A percentile compares a stretch with the other conserved stretches of the same genome.
Conservation (phyloP, 352 stramenopile species). For the Thalassiosira hispida region DNA sequence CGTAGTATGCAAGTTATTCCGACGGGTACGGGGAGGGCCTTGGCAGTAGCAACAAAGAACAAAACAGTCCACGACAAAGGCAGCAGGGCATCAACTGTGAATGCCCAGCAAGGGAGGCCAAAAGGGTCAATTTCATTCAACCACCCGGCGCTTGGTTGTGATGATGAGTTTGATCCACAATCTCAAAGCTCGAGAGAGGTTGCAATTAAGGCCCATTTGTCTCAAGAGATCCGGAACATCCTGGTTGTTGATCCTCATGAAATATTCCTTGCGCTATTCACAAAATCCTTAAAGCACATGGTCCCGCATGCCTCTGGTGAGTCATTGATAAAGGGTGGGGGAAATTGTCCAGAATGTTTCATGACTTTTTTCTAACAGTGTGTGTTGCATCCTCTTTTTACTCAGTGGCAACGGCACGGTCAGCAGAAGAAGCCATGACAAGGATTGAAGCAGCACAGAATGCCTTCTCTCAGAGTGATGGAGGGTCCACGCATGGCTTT, state of each 20-base stretch:
- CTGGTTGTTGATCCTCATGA: slow-evolving; percentile 74
- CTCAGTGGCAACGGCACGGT: slow-evolving; percentile 50
- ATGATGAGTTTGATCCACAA: slow-evolving; percentile 51
- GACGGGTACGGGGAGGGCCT: slow-evolving; percentile 53
- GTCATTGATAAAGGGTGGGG: not conserved
- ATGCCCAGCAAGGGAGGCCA: not conserved
- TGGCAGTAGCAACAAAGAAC: slow-evolving; percentile 26
- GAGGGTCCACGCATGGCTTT: slow-evolving; percentile 52
- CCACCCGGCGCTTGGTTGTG: slow-evolving; percentile 48
- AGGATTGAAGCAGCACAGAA: slow-evolving; percentile 55
- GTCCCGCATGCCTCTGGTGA: slow-evolving; percentile 48
- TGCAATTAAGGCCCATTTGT: slow-evolving; percentile 28
- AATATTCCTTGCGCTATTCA: slow-evolving; percentile 67
- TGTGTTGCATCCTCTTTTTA: not conserved
- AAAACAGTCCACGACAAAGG: not conserved
- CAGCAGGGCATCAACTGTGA: not conserved
- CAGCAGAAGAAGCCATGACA: slow-evolving; percentile 62
- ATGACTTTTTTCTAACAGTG: not conserved
- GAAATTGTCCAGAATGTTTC: not conserved
- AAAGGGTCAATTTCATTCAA: slow-evolving; percentile 32
- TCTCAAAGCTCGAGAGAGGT: slow-evolving; percentile 14
- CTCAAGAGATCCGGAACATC: slow-evolving; percentile 64
- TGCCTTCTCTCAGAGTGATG: slow-evolving; percentile 39
- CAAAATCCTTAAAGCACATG: slow-evolving; percentile 60
- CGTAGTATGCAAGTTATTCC: slow-evolving; percentile 47